These are phyloP conservation scores for Trypanosoma melophagium DNA, from an alignment of 208 protist species.

Conservation along the genomic window DNA sequence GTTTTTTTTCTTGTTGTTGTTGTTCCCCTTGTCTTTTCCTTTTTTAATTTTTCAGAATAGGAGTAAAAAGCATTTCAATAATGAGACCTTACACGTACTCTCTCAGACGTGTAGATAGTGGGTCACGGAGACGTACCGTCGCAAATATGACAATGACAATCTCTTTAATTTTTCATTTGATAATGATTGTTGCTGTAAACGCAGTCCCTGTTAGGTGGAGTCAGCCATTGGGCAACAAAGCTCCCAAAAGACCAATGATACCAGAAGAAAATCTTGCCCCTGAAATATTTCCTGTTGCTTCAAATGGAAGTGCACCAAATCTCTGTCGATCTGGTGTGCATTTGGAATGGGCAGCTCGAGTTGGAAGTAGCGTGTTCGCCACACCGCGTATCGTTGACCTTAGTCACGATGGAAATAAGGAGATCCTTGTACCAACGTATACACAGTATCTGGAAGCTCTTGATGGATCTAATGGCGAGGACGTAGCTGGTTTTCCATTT, in stretches of 20 bases:
- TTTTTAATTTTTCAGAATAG: neutral
- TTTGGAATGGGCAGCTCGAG: conserved; percentile 75
- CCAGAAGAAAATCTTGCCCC: conserved; percentile 18
- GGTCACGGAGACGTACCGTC: neutral
- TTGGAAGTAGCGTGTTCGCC: conserved; percentile 75
- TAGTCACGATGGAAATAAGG: conserved; percentile 72
- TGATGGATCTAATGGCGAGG: conserved; percentile 45
- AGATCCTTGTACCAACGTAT: conserved; percentile 80
- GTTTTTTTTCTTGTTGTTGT: neutral
- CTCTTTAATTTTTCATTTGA: conserved; percentile 2
- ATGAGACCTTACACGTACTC: neutral
- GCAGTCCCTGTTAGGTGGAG: conserved; percentile 14
- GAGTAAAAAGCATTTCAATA: neutral
- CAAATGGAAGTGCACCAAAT: conserved; percentile 4
- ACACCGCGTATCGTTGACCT: conserved; percentile 84
- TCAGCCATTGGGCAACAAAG: conserved; percentile 13
- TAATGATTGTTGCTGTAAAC: neutral
- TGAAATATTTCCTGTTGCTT: neutral
- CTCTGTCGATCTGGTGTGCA: conserved; percentile 51
- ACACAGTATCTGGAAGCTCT: conserved; percentile 75
- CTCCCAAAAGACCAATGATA: neutral
- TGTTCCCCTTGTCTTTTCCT: neutral
- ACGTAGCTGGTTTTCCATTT: conserved; percentile 83
- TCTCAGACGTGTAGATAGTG: neutral
- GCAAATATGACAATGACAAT: neutral